Evolutionary conservation across 805 yeast genomes (phyloP).

Genomic region (Starmerella sp.): DNA sequence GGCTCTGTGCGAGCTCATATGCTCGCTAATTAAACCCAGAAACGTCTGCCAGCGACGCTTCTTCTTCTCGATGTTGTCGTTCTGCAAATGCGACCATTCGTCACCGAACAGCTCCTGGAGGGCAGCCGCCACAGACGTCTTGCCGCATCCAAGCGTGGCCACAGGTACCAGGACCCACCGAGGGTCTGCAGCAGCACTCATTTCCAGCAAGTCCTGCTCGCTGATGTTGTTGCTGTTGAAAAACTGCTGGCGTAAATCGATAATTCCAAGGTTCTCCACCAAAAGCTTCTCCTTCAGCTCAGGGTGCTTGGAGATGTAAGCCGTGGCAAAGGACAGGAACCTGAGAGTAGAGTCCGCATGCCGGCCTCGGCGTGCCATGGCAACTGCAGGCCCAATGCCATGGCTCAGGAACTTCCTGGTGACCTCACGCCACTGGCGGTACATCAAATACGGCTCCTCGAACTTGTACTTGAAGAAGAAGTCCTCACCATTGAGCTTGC

Average conservation of each 20-base stretch:
- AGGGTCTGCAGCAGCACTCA: conserved; percentile 25
- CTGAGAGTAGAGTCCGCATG: conserved; percentile 52
- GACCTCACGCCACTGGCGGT: conserved; percentile 81
- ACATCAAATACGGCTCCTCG: conserved; percentile 87
- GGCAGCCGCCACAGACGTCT: conserved; percentile 67
- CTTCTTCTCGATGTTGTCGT: conserved; percentile 48
- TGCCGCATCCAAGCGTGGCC: conserved; percentile 91
- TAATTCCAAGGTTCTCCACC: conserved; percentile 53
- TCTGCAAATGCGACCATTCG: conserved; percentile 64
- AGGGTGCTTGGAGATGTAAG: conserved; percentile 42
- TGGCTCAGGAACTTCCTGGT: conserved; percentile 36
- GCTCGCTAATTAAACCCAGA: conserved; percentile 19
- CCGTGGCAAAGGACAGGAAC: conserved; percentile 57
- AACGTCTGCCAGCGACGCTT: conserved; percentile 26
- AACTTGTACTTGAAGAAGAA: conserved; percentile 88
- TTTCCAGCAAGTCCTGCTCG: conserved; percentile 48
- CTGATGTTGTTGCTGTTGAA: conserved; percentile 41
- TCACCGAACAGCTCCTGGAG: conserved; percentile 42
- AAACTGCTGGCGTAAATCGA: conserved; percentile 58
- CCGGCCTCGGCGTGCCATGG: conserved; percentile 27
- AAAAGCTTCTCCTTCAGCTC: conserved; percentile 37
- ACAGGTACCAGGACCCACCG: conserved; percentile 67
- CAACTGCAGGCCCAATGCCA: conserved; percentile 23
- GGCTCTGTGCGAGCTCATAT: conserved; percentile 34
- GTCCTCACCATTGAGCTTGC: conserved; percentile 35